Conservation (phyloP, 345 rosid species). For the Geranium brycei region DNA sequence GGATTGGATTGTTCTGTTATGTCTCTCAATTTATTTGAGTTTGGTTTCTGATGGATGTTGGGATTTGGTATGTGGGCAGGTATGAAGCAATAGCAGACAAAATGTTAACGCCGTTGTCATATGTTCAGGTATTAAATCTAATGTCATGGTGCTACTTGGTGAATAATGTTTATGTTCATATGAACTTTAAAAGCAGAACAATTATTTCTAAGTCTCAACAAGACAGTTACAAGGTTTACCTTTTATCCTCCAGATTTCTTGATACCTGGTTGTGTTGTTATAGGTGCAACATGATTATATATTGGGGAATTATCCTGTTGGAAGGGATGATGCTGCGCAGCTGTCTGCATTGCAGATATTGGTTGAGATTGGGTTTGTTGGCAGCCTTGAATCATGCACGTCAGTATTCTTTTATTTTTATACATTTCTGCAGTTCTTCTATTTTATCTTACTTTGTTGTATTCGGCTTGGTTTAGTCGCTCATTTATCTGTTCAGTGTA, state of each 20-base stretch:
- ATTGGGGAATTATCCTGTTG: constrained; percentile 94
- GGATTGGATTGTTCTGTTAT: background rate
- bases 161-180: background rate
- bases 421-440: background rate
- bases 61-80: constrained; percentile 10
- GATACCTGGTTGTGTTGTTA: constrained; percentile 16
- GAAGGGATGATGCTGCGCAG: constrained; percentile 97
- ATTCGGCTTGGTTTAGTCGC: background rate
- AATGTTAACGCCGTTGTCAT: constrained; percentile 88
- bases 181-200: background rate
- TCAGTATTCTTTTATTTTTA: constrained; percentile 25
- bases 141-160: background rate
- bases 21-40: too few relatives aligned
- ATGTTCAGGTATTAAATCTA: constrained; percentile 67
- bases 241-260: background rate
- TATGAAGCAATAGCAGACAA: constrained; percentile 89
- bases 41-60: background rate
- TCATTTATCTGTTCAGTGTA: background rate
- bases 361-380: constrained; percentile 81
- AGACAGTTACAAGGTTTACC: background rate
- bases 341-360: constrained; percentile 89
- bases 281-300: constrained; percentile 98
- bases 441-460: background rate
- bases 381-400: constrained; percentile 83
- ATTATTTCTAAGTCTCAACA: too few relatives aligned